Percentiles rank a stretch among this genome's conserved stretches.
Conservation (phyloP, 106 monocot species). For the Platanthera zijinensis region DNA sequence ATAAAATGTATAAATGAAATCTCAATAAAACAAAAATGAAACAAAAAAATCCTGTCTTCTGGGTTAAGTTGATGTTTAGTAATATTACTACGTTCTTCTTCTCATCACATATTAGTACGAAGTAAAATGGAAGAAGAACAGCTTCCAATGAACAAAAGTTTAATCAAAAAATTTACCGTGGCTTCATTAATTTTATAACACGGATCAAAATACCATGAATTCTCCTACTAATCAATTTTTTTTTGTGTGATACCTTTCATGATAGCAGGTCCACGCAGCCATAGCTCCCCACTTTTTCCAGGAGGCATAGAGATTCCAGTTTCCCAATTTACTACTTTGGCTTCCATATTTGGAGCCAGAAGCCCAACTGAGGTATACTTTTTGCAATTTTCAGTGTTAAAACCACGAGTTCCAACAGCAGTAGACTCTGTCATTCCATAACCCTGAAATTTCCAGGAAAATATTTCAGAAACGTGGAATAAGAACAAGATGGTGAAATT, state of each 20-base stretch:
- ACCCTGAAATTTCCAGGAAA: constrained; percentile 37
- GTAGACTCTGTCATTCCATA: constrained; percentile 88
- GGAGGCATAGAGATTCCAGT: constrained; percentile 46
- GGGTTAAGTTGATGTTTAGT: too few species aligned
- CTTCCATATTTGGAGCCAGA: constrained; percentile 79
- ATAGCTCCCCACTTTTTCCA: constrained; percentile 51
- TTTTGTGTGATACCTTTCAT: constrained; percentile 55
- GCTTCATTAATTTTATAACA: too few species aligned
- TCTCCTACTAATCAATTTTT: too few species aligned
- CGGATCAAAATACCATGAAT: too few species aligned
- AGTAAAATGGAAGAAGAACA: too few species aligned
- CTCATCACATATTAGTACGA: too few species aligned
- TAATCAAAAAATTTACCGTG: too few species aligned
- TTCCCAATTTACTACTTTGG: constrained; percentile 48
- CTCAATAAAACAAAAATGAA: too few species aligned
- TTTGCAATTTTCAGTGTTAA: constrained; percentile 31
- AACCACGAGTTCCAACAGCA: constrained; percentile 77
- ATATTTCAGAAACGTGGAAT: not conserved
- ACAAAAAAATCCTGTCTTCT: too few species aligned
- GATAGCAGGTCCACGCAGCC: constrained; percentile 59
- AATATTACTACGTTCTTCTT: too few species aligned
- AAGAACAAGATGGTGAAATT: not conserved
- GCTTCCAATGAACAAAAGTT: too few species aligned
- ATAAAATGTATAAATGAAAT: too few species aligned
- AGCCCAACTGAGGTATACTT: constrained; percentile 65